phyloP scores from a whole-genome alignment of 345 rosid species.

The Boechera divaricarpa region DNA sequence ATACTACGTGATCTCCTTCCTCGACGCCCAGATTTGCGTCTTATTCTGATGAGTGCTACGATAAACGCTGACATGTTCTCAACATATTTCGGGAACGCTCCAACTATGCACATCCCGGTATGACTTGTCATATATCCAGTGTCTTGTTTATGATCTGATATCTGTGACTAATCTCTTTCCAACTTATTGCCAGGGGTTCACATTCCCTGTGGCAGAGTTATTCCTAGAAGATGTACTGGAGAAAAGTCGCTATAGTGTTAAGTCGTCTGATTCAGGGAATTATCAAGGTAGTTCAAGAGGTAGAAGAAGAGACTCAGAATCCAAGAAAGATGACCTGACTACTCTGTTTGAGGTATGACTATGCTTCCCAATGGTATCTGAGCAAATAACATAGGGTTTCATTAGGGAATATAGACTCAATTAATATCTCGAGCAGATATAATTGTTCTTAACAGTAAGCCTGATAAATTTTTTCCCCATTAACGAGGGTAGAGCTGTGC shows the following conservation, averaged over 20 bases:
- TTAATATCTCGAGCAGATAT: background rate
- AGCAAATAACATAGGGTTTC: background rate
- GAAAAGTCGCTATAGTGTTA: slow-evolving; percentile 69
- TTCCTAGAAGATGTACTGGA: slow-evolving; percentile 89
- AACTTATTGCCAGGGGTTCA: slow-evolving; percentile 68
- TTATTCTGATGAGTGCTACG: slow-evolving; percentile 95
- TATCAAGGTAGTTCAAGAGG: slow-evolving; percentile 77
- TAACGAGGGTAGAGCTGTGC: background rate
- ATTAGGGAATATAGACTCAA: slow-evolving; percentile 3
- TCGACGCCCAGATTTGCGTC: slow-evolving; percentile 81
- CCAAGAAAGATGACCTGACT: slow-evolving; percentile 71
- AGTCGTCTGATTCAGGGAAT: slow-evolving; percentile 65
- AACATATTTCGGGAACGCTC: slow-evolving; percentile 77
- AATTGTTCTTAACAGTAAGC: background rate
- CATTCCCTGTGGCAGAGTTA: slow-evolving; percentile 85
- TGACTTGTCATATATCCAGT: slow-evolving; percentile 17
- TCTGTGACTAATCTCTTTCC: slow-evolving; percentile 13
- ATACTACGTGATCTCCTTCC: slow-evolving; percentile 93
- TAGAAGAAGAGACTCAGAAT: slow-evolving; percentile 73
- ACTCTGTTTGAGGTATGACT: slow-evolving; percentile 76
- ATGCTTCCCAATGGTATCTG: slow-evolving; percentile 3
- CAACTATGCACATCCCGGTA: slow-evolving; percentile 87
- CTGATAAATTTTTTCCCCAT: background rate
- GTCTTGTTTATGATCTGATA: slow-evolving; percentile 16
- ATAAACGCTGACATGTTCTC: slow-evolving; percentile 95